Evolutionary conservation across 805 yeast genomes (phyloP).

Genomic region (Candida vaughaniae): DNA sequence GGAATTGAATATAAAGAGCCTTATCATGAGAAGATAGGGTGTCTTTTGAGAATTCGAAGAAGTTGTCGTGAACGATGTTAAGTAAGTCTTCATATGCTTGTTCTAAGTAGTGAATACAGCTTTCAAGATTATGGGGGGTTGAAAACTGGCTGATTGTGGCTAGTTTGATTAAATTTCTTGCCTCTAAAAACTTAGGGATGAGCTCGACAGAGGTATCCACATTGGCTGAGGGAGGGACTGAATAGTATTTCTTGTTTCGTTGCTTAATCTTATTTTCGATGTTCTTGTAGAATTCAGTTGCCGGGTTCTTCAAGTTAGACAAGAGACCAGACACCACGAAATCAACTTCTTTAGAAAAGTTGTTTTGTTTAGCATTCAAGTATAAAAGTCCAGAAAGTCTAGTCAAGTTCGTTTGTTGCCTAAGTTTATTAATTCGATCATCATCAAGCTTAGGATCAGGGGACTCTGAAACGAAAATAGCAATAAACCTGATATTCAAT

Average conservation of each 20-base stretch:
- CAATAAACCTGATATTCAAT: conserved; percentile 20
- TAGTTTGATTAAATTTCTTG: conserved; percentile 37
- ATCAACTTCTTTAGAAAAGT: conserved; percentile 29
- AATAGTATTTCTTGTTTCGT: conserved; percentile 36
- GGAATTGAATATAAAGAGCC: conserved; percentile 28
- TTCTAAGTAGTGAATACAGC: conserved; percentile 29
- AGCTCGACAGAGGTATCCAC: conserved; percentile 28
- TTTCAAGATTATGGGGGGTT: conserved; percentile 33
- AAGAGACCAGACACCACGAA: conserved; percentile 28
- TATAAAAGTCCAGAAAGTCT: conserved; percentile 30
- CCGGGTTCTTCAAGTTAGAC: conserved; percentile 26
- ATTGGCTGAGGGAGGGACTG: conserved; percentile 27
- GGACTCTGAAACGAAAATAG: conserved; percentile 21
- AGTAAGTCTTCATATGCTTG: conserved; percentile 31
- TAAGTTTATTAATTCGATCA: conserved; percentile 21
- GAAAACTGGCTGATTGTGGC: conserved; percentile 32
- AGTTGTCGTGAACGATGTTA: conserved; percentile 17
- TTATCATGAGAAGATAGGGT: conserved; percentile 28
- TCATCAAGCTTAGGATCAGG: conserved; percentile 17
- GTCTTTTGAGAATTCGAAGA: conserved; percentile 12
- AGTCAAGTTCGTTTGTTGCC: conserved; percentile 30
- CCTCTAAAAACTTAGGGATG: conserved; percentile 37
- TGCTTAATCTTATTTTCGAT: conserved; percentile 33
- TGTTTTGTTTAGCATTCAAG: conserved; percentile 12
- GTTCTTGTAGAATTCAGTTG: conserved; percentile 32